Conservation (phyloP, 352 stramenopile genomes). For the Achlya hypogyna region DNA sequence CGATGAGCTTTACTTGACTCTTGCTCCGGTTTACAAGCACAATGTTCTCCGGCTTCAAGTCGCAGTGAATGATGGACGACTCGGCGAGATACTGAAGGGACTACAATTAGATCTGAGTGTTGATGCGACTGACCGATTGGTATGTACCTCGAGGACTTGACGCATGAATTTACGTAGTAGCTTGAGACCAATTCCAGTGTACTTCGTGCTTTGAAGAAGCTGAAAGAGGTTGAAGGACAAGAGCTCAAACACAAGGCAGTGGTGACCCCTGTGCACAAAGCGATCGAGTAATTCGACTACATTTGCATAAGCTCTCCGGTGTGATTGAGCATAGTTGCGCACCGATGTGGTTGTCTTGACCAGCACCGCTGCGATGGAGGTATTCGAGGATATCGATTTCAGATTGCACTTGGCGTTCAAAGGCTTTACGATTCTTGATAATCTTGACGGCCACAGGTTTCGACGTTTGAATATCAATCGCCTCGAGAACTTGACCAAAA, state of each 20-base stretch:
- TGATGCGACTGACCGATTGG: not conserved
- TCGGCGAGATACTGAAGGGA: constrained; percentile 85
- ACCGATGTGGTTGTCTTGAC: constrained; percentile 91
- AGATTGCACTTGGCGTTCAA: constrained; percentile 93
- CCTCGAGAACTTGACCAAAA: constrained; percentile 78
- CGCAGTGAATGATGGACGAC: constrained; percentile 96
- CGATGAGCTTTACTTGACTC: constrained; percentile 98
- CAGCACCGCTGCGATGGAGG: constrained; percentile 73
- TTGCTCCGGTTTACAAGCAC: constrained; percentile 89
- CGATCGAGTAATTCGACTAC: constrained; percentile 87
- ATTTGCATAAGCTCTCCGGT: not conserved
- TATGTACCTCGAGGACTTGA: constrained; percentile 86
- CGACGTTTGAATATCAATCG: constrained; percentile 59
- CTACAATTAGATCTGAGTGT: constrained; percentile 23
- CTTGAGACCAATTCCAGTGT: constrained; percentile 87
- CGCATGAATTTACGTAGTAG: constrained; percentile 93
- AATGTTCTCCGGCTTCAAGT: constrained; percentile 99
- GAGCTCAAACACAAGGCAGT: constrained; percentile 97
- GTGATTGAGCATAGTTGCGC: constrained; percentile 18
- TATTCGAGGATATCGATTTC: constrained; percentile 94
- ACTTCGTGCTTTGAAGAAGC: constrained; percentile 91
- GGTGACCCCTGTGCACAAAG: constrained; percentile 95
- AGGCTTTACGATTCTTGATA: constrained; percentile 98
- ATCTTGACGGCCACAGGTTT: constrained; percentile 98
- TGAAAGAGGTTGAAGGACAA: constrained; percentile 97